These are phyloP conservation scores for Achaetomiella virescens DNA, from an alignment of 495 filamentous ascomycete genomes.

Conservation along the genomic window DNA sequence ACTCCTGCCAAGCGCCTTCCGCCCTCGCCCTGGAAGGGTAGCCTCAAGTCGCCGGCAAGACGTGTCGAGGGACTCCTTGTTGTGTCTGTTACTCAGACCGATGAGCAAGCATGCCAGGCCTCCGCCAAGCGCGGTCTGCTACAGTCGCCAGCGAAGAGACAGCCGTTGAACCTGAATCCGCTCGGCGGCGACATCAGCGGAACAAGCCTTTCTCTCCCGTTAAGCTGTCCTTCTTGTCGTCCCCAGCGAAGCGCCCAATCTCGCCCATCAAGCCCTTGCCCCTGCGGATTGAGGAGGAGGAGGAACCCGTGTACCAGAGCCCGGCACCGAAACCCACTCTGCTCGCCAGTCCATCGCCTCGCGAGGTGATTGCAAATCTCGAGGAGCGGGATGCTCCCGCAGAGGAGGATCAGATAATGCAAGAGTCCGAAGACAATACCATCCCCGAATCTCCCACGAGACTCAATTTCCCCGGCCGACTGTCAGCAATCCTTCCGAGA, in stretches of 20 bases:
- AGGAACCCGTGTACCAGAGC: neutral
- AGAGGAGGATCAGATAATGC: constrained; percentile 1
- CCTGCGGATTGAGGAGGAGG: constrained; percentile 10
- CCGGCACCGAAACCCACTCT: constrained; percentile 28
- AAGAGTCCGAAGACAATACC: constrained; percentile 2
- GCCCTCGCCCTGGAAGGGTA: constrained; percentile 43
- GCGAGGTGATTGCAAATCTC: neutral
- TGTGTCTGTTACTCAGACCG: neutral
- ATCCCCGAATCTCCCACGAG: constrained; percentile 29
- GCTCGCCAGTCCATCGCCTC: constrained; percentile 37
- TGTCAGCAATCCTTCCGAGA: constrained; percentile 46
- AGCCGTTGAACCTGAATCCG: constrained; percentile 34
- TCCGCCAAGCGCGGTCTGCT: constrained; percentile 38
- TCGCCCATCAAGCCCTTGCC: constrained; percentile 33
- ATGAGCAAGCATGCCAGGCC: constrained; percentile 17
- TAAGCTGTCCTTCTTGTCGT: constrained; percentile 40
- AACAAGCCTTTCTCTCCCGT: constrained; percentile 27
- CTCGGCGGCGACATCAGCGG: constrained; percentile 2
- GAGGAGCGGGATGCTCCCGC: neutral
- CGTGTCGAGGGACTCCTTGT: constrained; percentile 28
- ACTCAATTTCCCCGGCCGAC: constrained; percentile 43
- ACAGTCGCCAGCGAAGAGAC: constrained; percentile 45
- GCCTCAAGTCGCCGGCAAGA: constrained; percentile 43
- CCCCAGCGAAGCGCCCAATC: constrained; percentile 43
- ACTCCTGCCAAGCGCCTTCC: constrained; percentile 46